These are phyloP conservation scores for Tuber magnatum DNA, from an alignment of 495 filamentous ascomycete species.

Conservation along the genomic window DNA sequence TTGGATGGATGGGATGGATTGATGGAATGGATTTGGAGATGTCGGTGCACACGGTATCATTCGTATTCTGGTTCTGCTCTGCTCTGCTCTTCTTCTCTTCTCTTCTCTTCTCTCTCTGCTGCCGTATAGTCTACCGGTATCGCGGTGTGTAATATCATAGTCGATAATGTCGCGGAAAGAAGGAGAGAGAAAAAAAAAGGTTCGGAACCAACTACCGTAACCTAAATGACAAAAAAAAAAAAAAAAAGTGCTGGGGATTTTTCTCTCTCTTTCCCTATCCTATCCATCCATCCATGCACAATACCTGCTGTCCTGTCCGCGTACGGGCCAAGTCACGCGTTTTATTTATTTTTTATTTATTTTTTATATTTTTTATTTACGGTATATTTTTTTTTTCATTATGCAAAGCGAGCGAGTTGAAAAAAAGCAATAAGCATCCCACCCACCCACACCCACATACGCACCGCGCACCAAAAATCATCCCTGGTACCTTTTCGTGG, in stretches of 20 bases:
- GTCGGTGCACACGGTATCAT: too few species aligned
- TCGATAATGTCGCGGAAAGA: background rate
- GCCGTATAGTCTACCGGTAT: too few species aligned
- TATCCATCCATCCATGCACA: background rate
- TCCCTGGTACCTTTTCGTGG: constrained; percentile 3
- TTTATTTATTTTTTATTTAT: background rate
- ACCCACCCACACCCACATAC: background rate
- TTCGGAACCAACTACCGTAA: too few species aligned
- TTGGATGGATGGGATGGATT: too few species aligned
- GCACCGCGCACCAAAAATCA: background rate
- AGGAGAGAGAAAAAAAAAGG: background rate
- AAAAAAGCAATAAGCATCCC: background rate
- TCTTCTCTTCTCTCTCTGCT: too few species aligned
- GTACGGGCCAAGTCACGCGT: background rate
- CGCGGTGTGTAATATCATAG: too few species aligned
- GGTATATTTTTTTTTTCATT: background rate
- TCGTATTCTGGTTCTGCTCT: too few species aligned
- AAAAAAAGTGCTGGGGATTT: background rate
- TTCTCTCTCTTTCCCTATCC: background rate
- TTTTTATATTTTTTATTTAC: background rate
- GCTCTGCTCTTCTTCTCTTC: too few species aligned
- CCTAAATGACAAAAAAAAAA: background rate
- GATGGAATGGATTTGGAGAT: too few species aligned
- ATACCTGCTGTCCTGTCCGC: background rate
- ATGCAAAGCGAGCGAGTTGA: background rate